Evolutionary conservation across 2,329 filamentous ascomycete species (phyloP), one percentile per base, ranked within the genome.

Genomic region (Corniculantispora saksenae): DNA sequence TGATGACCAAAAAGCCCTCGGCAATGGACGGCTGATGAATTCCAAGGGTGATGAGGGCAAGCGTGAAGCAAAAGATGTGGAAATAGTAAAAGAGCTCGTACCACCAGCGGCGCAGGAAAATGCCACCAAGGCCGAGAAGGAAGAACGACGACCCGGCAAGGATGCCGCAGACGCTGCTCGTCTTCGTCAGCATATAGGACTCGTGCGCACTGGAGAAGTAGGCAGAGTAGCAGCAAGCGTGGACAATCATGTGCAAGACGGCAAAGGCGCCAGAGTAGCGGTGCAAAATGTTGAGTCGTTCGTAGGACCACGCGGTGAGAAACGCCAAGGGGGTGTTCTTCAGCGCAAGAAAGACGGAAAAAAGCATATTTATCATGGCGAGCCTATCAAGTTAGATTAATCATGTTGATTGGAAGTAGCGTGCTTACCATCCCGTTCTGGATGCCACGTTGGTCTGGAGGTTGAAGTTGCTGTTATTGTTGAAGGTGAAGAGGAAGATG

Each of bases 271-370:
- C 85, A 4, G 81, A 79, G 21, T 84, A 75, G 65, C 83, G 82
- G 69, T 89, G 86, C 3, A 89, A 77, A 57, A 83, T 78, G 69
- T 87, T 88, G 60, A 89, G 80, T 23, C 83, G 80, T 66, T 88
- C 86, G 71, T 89, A 86, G 6, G 85, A 87, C 70, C 82, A 84
- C 1, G 80, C 75, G 1, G 82, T 83, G 13, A 89, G 68, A 66
- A 81, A 80, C 0, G 82, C 82, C 21, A 88, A 72, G 0, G 85
- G 86, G 0, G 85, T 88, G 70, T 88, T 87, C 69, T 87, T 87
- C 50, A 88, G 76, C 1, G 82, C 79, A 19, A 89, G 75, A 57
- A 87, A 82, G 15, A 86, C 76, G 15, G 86, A 78, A 19, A 89
- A 74, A 15, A 78, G 74, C 35, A 86, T 72, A 68, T 88, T 88